A percentile compares a stretch with the other conserved stretches of the same genome.
Evolutionary conservation across 371 early-diverging fungal species (phyloP).

Genomic region (Mortierella sp.): DNA sequence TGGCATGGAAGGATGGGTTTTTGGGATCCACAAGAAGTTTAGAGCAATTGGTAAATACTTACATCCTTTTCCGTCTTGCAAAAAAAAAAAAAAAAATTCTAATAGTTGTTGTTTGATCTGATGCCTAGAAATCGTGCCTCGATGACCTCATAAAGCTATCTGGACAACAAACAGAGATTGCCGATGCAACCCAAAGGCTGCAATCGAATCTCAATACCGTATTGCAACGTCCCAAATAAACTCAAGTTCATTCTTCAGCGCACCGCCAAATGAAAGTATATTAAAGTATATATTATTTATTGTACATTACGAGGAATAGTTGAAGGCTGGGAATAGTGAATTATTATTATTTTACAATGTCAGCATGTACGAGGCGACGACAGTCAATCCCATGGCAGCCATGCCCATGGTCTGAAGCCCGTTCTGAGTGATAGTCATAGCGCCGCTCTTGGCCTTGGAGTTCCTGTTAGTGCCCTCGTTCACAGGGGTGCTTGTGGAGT

Average conservation of each 20-base stretch:
- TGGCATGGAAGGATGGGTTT: conserved; percentile 20
- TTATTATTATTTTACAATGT: no score
- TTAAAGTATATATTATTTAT: not conserved
- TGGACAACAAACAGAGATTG: conserved; percentile 12
- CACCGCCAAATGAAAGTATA: no score
- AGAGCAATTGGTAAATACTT: conserved; percentile 2
- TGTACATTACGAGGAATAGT: not conserved
- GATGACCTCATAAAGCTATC: conserved; percentile 15
- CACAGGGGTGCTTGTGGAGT: not conserved
- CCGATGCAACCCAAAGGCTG: conserved; percentile 18
- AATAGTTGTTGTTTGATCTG: not conserved
- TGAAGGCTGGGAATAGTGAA: not conserved
- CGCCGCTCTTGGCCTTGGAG: not conserved
- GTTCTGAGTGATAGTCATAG: not conserved
- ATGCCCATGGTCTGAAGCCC: conserved; percentile 13
- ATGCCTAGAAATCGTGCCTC: conserved; percentile 14
- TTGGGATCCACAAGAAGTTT: conserved; percentile 9
- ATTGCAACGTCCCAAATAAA: conserved; percentile 6
- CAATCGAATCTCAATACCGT: conserved; percentile 7
- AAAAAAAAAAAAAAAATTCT: conserved; percentile 7
- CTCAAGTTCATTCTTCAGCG: not conserved
- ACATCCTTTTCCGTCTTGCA: not conserved
- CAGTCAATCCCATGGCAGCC: conserved; percentile 18
- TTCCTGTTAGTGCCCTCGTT: not conserved
- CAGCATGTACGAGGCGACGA: conserved; percentile 26